Conservation (phyloP, 2,329 filamentous ascomycete genomes). For the Cladosporium sp. region DNA sequence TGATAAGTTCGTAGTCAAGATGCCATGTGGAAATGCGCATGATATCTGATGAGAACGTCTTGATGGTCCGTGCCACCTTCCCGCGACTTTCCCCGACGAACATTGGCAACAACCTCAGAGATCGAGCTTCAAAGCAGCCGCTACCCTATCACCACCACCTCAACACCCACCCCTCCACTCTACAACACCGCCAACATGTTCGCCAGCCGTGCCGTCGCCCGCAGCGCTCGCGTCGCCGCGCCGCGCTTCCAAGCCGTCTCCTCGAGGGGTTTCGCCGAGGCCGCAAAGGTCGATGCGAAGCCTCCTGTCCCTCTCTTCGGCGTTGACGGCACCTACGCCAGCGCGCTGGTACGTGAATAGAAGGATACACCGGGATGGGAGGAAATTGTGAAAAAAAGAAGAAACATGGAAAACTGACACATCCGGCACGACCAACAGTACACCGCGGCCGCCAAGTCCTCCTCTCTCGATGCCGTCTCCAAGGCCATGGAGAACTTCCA, state of each 20-base stretch:
- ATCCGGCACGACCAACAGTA: slow-evolving; percentile 57
- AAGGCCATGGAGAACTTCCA: slow-evolving; percentile 70
- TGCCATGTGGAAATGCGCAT: no score
- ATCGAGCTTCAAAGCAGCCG: slow-evolving; percentile 10
- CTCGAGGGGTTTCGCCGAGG: slow-evolving; percentile 71
- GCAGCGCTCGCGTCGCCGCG: slow-evolving; percentile 53
- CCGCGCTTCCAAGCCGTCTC: slow-evolving; percentile 53
- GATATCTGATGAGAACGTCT: no score
- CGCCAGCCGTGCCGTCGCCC: slow-evolving; percentile 53
- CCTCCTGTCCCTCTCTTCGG: slow-evolving; percentile 90
- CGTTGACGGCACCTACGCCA: slow-evolving; percentile 96
- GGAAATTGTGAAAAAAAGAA: neutral
- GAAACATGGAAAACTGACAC: slow-evolving; percentile 11
- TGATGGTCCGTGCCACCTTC: neutral
- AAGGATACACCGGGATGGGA: neutral
- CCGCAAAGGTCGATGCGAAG: slow-evolving; percentile 62
- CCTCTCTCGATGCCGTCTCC: slow-evolving; percentile 77
- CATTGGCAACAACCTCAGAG: slow-evolving; percentile 9
- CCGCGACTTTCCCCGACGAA: slow-evolving; percentile 8
- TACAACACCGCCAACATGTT: slow-evolving; percentile 44
- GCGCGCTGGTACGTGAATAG: slow-evolving; percentile 78
- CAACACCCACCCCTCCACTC: neutral
- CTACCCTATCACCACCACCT: slow-evolving; percentile 6
- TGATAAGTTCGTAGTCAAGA: no score
- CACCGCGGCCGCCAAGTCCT: slow-evolving; percentile 88